These are phyloP conservation scores for Amphirosellinia nigrospora DNA, from an alignment of 495 filamentous ascomycete genomes.

Conservation along the genomic window DNA sequence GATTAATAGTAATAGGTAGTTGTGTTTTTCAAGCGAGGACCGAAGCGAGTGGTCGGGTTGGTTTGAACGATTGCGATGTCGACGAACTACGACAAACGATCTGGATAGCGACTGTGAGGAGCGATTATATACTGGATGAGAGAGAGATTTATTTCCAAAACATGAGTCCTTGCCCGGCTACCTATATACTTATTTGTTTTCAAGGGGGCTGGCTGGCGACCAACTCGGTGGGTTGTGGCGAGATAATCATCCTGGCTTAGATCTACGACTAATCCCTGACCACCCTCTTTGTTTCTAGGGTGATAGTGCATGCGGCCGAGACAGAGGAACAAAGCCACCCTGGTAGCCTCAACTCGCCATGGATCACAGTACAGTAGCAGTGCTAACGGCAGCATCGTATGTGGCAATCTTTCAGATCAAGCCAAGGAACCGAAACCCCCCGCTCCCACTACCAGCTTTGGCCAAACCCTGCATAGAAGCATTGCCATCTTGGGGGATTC, in stretches of 20 bases:
- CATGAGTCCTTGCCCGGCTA: constrained; percentile 27
- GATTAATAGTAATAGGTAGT: constrained; percentile 24
- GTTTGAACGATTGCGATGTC: constrained; percentile 38
- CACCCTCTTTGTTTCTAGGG: constrained; percentile 15
- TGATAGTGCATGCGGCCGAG: constrained; percentile 12
- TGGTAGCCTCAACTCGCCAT: neutral
- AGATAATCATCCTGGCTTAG: constrained; percentile 6
- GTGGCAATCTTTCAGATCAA: neutral
- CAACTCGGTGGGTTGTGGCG: constrained; percentile 3
- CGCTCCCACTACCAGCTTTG: neutral
- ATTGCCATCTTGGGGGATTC: neutral
- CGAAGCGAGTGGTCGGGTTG: constrained; percentile 33
- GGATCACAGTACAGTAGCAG: too few relatives aligned
- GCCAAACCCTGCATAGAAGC: neutral
- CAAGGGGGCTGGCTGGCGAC: neutral
- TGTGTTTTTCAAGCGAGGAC: constrained; percentile 25
- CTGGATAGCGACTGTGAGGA: constrained; percentile 36
- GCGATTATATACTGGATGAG: constrained; percentile 33
- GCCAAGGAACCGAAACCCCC: neutral
- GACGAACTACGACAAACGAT: constrained; percentile 31
- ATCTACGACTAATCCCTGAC: constrained; percentile 13
- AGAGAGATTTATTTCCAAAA: constrained; percentile 13
- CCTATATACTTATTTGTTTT: constrained; percentile 34
- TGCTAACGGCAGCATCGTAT: constrained; percentile 14
- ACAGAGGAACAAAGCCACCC: constrained; percentile 11